Percentiles rank a stretch among this genome's conserved stretches.
phyloP scores from a whole-genome alignment of 495 filamentous ascomycete genomes.

The Penicillium pancosmium region DNA sequence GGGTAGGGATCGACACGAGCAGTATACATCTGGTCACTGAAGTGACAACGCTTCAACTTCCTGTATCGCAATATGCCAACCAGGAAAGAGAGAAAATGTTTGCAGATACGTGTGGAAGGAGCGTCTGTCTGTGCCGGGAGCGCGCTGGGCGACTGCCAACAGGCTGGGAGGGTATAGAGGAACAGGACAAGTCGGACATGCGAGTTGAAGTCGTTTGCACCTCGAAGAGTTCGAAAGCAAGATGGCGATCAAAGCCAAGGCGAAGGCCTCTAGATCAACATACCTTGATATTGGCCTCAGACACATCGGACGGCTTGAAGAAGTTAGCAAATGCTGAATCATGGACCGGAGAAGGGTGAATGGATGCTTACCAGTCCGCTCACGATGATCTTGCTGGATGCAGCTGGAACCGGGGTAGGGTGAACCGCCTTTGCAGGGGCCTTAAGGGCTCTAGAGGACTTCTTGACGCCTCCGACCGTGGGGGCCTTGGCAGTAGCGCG shows the following conservation, averaged over 20 bases:
- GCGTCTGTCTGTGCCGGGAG: slow-evolving; percentile 36
- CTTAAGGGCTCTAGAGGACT: slow-evolving; percentile 68
- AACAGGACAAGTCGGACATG: slow-evolving; percentile 35
- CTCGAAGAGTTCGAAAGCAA: slow-evolving; percentile 50
- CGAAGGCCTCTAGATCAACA: slow-evolving; percentile 73
- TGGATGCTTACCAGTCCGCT: slow-evolving; percentile 86
- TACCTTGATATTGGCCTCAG: slow-evolving; percentile 98
- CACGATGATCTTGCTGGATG: slow-evolving; percentile 91
- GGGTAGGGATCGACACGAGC: slow-evolving; percentile 18
- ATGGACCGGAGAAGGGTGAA: not conserved
- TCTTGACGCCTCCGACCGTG: slow-evolving; percentile 81
- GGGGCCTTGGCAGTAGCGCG: slow-evolving; percentile 55
- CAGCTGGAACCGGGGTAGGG: slow-evolving; percentile 62
- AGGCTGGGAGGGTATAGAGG: slow-evolving; percentile 23
- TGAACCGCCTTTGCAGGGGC: slow-evolving; percentile 63
- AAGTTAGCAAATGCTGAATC: slow-evolving; percentile 49
- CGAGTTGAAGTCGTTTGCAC: slow-evolving; percentile 41
- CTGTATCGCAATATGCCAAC: slow-evolving; percentile 40
- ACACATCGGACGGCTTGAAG: slow-evolving; percentile 85
- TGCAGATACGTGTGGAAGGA: slow-evolving; percentile 45
- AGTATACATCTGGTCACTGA: slow-evolving; percentile 34
- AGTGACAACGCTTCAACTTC: slow-evolving; percentile 53
- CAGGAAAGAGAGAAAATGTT: slow-evolving; percentile 16
- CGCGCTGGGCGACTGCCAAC: slow-evolving; percentile 25
- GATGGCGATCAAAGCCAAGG: slow-evolving; percentile 59